A percentile compares a stretch with the other conserved stretches of the same genome.
Evolutionary conservation across 2,329 filamentous ascomycete genomes (phyloP).

Genomic region (Fusarium equiseti): DNA sequence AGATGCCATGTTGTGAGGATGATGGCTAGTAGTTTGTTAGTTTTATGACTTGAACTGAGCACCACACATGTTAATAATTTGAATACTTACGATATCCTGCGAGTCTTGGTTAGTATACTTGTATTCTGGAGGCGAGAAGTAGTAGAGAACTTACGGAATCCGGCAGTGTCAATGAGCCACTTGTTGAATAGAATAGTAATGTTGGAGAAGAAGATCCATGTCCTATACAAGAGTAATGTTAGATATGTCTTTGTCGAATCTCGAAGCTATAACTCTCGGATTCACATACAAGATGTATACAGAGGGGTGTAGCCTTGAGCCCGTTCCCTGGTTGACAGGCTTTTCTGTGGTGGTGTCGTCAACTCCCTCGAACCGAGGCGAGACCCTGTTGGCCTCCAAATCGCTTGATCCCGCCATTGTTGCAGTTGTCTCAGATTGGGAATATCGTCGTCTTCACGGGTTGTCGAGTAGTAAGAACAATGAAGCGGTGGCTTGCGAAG

Average conservation of each 20-base stretch:
- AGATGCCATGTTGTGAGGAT: slow-evolving; percentile 77
- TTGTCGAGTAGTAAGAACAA: slow-evolving; percentile 4
- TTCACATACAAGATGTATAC: slow-evolving; percentile 50
- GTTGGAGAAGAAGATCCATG: slow-evolving; percentile 89
- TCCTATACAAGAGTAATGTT: slow-evolving; percentile 52
- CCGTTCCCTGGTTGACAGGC: slow-evolving; percentile 33
- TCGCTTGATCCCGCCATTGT: slow-evolving; percentile 28
- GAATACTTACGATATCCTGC: slow-evolving; percentile 52
- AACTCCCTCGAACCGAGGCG: slow-evolving; percentile 1
- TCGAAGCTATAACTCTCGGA: not conserved
- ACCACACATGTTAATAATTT: not conserved
- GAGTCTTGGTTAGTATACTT: slow-evolving; percentile 21
- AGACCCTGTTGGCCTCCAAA: slow-evolving; percentile 25
- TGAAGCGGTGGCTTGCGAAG: slow-evolving; percentile 13
- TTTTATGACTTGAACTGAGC: not conserved
- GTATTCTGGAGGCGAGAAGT: not conserved
- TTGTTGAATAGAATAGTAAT: slow-evolving; percentile 93
- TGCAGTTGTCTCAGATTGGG: slow-evolving; percentile 10
- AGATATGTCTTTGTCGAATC: slow-evolving; percentile 4
- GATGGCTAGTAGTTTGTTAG: slow-evolving; percentile 55
- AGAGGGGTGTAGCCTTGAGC: slow-evolving; percentile 50
- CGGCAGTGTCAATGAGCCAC: slow-evolving; percentile 80
- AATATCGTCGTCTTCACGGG: not conserved
- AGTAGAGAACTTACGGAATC: slow-evolving; percentile 72
- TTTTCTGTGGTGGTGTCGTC: slow-evolving; percentile 44